These are phyloP conservation scores for Coemansia asiatica DNA, from an alignment of 192 early-diverging fungal genomes.

Conservation along the genomic window DNA sequence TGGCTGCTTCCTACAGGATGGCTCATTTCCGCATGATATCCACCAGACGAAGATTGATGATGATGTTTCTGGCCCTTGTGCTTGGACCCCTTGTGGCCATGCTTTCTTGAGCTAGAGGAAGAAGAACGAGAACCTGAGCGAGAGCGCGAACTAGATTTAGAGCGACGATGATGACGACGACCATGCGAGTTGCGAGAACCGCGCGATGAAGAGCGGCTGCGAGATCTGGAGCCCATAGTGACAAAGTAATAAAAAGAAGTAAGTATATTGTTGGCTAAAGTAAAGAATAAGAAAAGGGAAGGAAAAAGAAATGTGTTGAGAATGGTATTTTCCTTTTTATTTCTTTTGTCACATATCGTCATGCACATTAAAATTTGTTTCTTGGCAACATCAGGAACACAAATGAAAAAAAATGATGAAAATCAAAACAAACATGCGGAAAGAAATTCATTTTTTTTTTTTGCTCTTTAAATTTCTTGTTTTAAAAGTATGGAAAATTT, in stretches of 20 bases:
- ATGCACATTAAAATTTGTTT: too few species aligned
- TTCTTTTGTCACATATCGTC: too few species aligned
- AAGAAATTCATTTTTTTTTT: too few species aligned
- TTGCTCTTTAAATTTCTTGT: too few species aligned
- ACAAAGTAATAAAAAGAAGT: not conserved
- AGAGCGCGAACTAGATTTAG: constrained; percentile 1
- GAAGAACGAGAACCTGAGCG: not conserved
- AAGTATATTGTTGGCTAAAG: not conserved
- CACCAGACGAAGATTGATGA: not conserved
- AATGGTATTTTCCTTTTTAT: not conserved
- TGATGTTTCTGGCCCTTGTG: not conserved
- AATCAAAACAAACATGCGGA: too few species aligned
- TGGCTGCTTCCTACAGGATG: not conserved
- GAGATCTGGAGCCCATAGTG: constrained; percentile 6
- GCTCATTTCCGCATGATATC: not conserved
- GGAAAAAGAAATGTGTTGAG: not conserved
- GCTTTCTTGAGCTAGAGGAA: not conserved
- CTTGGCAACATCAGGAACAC: too few species aligned
- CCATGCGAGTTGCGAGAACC: not conserved
- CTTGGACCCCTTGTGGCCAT: constrained; percentile 3
- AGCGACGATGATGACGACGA: constrained; percentile 5
- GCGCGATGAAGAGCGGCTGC: constrained; percentile 8
- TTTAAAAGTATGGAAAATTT: too few species aligned
- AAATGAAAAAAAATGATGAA: too few species aligned
- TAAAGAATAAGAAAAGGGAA: not conserved